Evolutionary conservation across 1,284 basidiomycete species (phyloP).

Genomic region (Athelia psychrophila): DNA sequence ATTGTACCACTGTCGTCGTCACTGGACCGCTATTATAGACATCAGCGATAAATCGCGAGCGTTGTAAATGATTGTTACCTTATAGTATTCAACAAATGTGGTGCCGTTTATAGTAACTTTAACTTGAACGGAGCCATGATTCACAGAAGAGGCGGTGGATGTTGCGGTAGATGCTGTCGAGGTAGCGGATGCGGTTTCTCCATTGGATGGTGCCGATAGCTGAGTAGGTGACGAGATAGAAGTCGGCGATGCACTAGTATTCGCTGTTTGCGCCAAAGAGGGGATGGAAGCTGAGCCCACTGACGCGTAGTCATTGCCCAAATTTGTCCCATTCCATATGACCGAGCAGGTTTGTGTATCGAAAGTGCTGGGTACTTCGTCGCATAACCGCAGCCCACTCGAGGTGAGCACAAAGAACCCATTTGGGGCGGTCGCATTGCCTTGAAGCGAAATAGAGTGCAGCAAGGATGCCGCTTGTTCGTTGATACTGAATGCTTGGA

Average conservation of each 20-base stretch:
- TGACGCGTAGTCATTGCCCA: constrained; percentile 8
- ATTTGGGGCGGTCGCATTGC: constrained; percentile 38
- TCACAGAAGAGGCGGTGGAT: background rate
- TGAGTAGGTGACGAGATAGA: constrained; percentile 10
- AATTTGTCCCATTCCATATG: constrained; percentile 42
- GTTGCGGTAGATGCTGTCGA: constrained; percentile 6
- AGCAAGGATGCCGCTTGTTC: constrained; percentile 53
- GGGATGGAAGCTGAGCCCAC: constrained; percentile 3
- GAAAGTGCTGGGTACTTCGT: constrained; percentile 48
- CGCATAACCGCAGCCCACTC: constrained; percentile 54
- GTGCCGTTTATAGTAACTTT: background rate
- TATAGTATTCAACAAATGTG: no score
- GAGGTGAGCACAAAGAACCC: constrained; percentile 53
- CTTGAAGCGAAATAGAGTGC: constrained; percentile 45
- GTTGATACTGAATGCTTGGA: constrained; percentile 64
- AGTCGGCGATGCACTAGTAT: constrained; percentile 1
- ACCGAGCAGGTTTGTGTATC: constrained; percentile 47
- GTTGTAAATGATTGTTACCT: background rate
- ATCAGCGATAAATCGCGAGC: background rate
- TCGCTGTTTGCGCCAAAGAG: constrained; percentile 1
- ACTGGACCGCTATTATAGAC: background rate
- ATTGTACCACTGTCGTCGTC: constrained; percentile 16
- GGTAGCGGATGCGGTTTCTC: constrained; percentile 6
- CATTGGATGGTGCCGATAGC: background rate
- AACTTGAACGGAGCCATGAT: background rate